These are phyloP conservation scores for Corchorus capsularis DNA, from an alignment of 345 rosid species.

Conservation along the genomic window DNA sequence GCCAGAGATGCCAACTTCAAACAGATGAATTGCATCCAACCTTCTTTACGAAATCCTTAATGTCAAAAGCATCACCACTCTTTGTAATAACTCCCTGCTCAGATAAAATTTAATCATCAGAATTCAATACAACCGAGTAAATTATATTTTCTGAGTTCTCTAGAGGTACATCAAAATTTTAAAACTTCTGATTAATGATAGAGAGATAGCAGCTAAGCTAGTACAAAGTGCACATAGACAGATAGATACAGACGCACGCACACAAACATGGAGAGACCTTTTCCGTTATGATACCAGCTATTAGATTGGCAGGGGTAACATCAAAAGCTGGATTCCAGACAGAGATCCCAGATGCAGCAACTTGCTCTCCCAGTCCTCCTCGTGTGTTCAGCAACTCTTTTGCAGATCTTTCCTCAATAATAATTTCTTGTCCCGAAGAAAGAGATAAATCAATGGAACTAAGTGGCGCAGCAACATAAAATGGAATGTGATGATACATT, in stretches of 20 bases:
- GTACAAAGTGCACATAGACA: not conserved
- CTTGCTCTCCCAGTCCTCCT: slow-evolving; percentile 96
- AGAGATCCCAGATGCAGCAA: slow-evolving; percentile 87
- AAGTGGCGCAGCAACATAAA: slow-evolving; percentile 89
- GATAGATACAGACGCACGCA: not conserved
- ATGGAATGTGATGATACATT: slow-evolving; percentile 64
- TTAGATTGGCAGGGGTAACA: slow-evolving; percentile 81
- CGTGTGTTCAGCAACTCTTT: slow-evolving; percentile 70
- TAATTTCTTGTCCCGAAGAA: slow-evolving; percentile 68
- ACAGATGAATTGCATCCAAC: slow-evolving; percentile 8
- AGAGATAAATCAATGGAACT: slow-evolving; percentile 86
- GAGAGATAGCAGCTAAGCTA: not conserved
- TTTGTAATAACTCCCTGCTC: slow-evolving; percentile 77
- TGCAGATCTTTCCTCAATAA: slow-evolving; percentile 81
- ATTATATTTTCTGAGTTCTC: not conserved
- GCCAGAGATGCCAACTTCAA: not conserved
- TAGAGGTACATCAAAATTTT: not conserved
- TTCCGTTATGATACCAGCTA: slow-evolving; percentile 81
- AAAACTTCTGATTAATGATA: not conserved
- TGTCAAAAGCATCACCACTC: slow-evolving; percentile 51
- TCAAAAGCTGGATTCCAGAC: slow-evolving; percentile 99
- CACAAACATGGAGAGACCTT: slow-evolving; percentile 45
- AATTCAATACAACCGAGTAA: not conserved
- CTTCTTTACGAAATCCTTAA: slow-evolving; percentile 51
- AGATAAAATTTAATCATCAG: slow-evolving; percentile 14